Evolutionary conservation across 176 grass and related monocot genomes (phyloP).

Genomic region (Carex scoparia): DNA sequence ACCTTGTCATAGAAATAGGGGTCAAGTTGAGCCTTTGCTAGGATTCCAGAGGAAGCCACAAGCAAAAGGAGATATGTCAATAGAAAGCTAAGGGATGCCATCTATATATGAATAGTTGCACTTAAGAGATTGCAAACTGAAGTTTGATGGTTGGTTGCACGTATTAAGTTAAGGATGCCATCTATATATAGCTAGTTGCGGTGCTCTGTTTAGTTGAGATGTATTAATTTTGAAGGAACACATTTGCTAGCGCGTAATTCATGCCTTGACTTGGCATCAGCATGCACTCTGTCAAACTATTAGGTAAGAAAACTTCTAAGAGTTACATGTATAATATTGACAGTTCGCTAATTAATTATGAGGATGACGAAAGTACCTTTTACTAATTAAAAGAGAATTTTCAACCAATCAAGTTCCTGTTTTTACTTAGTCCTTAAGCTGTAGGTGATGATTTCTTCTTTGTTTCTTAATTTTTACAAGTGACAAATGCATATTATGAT

Average conservation of each 20-base stretch:
- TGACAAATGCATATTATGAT: neutral
- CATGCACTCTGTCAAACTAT: constrained; percentile 1
- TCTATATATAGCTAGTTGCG: constrained; percentile 26
- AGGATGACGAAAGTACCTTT: neutral
- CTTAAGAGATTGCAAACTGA: neutral
- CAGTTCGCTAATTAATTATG: neutral
- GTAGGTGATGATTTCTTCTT: neutral
- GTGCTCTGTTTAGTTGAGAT: constrained; percentile 5
- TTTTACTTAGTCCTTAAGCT: neutral
- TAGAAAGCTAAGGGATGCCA: constrained; percentile 16
- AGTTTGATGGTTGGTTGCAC: constrained; percentile 1
- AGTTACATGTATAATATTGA: neutral
- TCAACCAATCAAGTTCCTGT: neutral
- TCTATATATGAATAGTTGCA: neutral
- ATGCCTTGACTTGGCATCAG: constrained; percentile 11
- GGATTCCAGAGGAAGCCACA: constrained; percentile 10
- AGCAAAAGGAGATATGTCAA: constrained; percentile 23
- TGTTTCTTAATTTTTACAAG: no score
- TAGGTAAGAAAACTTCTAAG: constrained; percentile 9
- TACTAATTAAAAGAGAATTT: neutral
- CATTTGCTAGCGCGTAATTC: neutral
- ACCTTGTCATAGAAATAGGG: constrained; percentile 56
- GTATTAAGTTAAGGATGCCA: neutral
- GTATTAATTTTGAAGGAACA: neutral
- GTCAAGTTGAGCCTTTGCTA: constrained; percentile 32